Conservation (phyloP, 257 asterid genomes). For the Fraxinus americana region DNA sequence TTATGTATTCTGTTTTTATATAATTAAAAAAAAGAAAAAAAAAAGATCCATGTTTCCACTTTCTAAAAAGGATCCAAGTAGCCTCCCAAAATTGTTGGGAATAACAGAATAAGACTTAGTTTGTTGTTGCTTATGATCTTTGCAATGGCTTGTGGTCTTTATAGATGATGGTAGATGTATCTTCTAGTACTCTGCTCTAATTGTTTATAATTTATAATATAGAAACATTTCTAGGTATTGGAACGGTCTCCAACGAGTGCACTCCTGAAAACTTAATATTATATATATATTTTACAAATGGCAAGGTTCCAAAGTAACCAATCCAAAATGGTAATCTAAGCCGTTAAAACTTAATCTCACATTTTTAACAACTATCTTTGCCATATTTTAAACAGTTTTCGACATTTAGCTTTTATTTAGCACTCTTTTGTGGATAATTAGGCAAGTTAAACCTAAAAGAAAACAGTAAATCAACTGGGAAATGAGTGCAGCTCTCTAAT, state of each 20-base stretch:
- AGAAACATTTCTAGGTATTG: neutral
- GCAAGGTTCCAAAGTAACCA: conserved; percentile 13
- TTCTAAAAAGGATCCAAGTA: neutral
- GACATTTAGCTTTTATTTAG: neutral
- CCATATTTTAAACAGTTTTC: conserved; percentile 6
- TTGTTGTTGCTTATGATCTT: conserved; percentile 10
- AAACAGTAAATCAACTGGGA: conserved; percentile 9
- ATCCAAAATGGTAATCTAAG: conserved; percentile 1
- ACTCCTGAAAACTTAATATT: neutral
- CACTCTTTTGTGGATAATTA: neutral
- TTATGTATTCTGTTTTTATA: neutral
- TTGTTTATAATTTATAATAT: neutral
- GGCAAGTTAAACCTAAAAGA: conserved; percentile 1
- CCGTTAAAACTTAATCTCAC: neutral
- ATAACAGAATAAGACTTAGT: neutral
- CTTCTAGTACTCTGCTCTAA: neutral
- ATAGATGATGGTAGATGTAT: neutral
- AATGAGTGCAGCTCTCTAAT: conserved; percentile 4
- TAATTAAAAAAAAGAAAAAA: neutral
- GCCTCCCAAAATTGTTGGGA: neutral
- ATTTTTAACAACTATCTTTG: neutral
- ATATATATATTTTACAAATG: neutral
- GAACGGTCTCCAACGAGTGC: neutral
- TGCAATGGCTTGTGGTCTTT: neutral
- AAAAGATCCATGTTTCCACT: no score